These are phyloP conservation scores for Sordaria brevicollis DNA, from an alignment of 495 filamentous ascomycete genomes.

Conservation along the genomic window DNA sequence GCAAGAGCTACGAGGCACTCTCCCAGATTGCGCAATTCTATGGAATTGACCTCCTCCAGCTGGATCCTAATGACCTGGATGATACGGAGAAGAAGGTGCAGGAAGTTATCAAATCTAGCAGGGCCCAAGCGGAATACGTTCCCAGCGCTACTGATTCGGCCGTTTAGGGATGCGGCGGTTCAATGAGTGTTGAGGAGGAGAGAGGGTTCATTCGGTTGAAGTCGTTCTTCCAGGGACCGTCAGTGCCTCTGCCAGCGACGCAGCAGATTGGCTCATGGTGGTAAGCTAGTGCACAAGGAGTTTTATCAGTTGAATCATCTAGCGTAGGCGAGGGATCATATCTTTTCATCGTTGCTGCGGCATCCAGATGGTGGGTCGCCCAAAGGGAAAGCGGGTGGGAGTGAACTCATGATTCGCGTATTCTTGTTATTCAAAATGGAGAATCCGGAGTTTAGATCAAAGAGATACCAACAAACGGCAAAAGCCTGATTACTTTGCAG, in stretches of 20 bases:
- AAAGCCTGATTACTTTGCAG: not conserved
- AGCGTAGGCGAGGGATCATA: not conserved
- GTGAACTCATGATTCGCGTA: not conserved
- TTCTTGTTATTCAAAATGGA: not conserved
- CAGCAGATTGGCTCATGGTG: not conserved
- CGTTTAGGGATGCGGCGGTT: not conserved
- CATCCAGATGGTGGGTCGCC: not conserved
- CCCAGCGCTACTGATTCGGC: constrained; percentile 19
- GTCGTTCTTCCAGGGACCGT: not conserved
- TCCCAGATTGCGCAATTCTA: constrained; percentile 66
- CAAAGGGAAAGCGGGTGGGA: not conserved
- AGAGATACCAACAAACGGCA: not conserved
- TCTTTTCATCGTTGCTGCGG: not conserved
- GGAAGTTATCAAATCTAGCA: constrained; percentile 68
- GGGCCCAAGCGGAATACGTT: constrained; percentile 53
- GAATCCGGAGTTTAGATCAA: not conserved
- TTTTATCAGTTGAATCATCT: not conserved
- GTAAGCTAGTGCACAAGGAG: not conserved
- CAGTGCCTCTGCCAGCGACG: not conserved
- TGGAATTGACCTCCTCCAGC: constrained; percentile 40
- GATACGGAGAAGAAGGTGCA: constrained; percentile 72
- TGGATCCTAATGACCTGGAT: constrained; percentile 67
- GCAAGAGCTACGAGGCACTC: constrained; percentile 63
- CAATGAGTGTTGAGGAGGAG: not conserved
- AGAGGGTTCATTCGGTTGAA: not conserved